Conservation (phyloP, 2,329 filamentous ascomycete genomes). For the Exophiala mesophila region DNA sequence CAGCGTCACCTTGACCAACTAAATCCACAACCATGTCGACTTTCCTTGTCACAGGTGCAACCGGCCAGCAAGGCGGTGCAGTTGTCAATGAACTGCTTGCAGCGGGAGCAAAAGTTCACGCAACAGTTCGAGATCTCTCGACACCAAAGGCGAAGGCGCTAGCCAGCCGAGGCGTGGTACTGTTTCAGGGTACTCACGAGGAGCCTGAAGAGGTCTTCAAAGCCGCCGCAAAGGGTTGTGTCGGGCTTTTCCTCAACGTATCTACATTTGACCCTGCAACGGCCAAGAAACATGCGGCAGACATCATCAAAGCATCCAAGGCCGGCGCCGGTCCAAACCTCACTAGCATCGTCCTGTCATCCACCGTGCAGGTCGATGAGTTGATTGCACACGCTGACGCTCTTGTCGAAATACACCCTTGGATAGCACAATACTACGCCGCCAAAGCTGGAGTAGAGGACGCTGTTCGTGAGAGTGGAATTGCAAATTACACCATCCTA, state of each 20-base stretch:
- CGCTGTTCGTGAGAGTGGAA: conserved; percentile 34
- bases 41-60: conserved; percentile 35
- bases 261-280: conserved; percentile 8
- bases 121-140: conserved; percentile 53
- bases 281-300: conserved; percentile 29
- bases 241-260: conserved; percentile 11
- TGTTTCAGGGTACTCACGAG: conserved; percentile 55
- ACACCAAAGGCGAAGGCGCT: conserved; percentile 49
- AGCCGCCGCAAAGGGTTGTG: conserved; percentile 27
- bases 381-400: neutral
- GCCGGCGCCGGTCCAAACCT: conserved; percentile 31
- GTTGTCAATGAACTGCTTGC: conserved; percentile 32
- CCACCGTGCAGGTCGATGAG: conserved; percentile 5
- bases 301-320: conserved; percentile 15
- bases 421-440: conserved; percentile 12
- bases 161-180: conserved; percentile 43
- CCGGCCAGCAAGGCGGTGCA: conserved; percentile 37
- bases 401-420: conserved; percentile 30
- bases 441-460: conserved; percentile 44
- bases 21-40: conserved; percentile 10
- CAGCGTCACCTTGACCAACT: neutral
- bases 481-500: conserved; percentile 46
- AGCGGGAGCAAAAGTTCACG: conserved; percentile 47
- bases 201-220: conserved; percentile 28
- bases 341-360: conserved; percentile 22